Percentiles rank a stretch among this genome's conserved stretches.
These are phyloP conservation scores for Anthoceros angustus DNA, from an alignment of 225 moss, liverwort and hornwort genomes.

Conservation along the genomic window DNA sequence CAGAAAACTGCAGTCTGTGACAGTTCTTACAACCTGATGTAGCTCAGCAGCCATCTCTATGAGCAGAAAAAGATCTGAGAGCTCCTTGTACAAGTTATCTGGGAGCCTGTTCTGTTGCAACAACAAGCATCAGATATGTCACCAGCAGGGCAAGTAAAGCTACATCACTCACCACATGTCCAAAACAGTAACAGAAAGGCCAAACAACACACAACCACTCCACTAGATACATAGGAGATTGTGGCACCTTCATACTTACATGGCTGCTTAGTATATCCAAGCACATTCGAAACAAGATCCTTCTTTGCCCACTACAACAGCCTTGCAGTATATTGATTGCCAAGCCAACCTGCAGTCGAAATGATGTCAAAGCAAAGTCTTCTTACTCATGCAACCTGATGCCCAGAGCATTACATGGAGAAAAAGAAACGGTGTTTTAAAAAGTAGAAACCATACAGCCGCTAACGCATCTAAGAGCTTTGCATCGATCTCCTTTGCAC, in stretches of 20 bases:
- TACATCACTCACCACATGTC: background rate
- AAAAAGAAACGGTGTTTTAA: background rate
- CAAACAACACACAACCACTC: background rate
- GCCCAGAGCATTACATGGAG: background rate
- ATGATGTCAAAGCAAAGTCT: background rate
- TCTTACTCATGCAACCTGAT: background rate
- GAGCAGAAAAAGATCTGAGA: slow-evolving; percentile 53
- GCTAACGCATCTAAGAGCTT: slow-evolving; percentile 70
- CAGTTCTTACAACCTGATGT: slow-evolving; percentile 36
- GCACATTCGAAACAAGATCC: slow-evolving; percentile 57
- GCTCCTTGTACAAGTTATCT: slow-evolving; percentile 47
- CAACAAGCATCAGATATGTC: background rate
- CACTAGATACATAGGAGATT: background rate
- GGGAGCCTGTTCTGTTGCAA: slow-evolving; percentile 51
- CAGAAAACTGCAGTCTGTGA: slow-evolving; percentile 86
- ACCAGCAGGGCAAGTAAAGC: background rate
- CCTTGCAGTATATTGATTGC: slow-evolving; percentile 65
- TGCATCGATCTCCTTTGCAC: slow-evolving; percentile 66
- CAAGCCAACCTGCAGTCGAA: slow-evolving; percentile 46
- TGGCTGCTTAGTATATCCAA: slow-evolving; percentile 63
- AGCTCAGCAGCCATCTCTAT: slow-evolving; percentile 63
- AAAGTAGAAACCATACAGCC: slow-evolving; percentile 34
- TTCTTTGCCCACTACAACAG: slow-evolving; percentile 49
- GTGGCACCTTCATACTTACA: slow-evolving; percentile 22
- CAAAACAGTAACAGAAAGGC: background rate